A percentile compares a stretch with the other conserved stretches of the same genome.
Conservation (phyloP, 2,329 filamentous ascomycete genomes). For the Verticillium zaregamsianum region DNA sequence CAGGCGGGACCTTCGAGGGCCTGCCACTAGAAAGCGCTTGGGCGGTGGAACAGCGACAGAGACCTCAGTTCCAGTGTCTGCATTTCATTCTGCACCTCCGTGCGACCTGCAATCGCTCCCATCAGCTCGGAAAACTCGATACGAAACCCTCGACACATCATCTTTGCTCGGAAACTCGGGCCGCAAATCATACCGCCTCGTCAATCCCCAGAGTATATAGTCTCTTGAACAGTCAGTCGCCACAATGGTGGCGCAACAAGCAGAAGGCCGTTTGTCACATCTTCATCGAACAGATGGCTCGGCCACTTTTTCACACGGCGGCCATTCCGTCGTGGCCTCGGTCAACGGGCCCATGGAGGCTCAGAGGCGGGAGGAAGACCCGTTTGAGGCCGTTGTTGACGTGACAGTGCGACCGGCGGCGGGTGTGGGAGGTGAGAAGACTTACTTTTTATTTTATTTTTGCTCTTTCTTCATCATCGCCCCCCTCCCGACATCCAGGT, state of each 20-base stretch:
- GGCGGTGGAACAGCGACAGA: background rate
- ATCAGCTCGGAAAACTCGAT: background rate
- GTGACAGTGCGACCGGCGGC: constrained; percentile 83
- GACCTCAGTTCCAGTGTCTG: background rate
- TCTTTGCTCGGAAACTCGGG: background rate
- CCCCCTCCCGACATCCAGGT: too few relatives aligned
- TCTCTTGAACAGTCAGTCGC: background rate
- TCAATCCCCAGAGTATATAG: background rate
- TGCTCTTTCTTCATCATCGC: too few relatives aligned
- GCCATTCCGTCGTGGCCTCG: constrained; percentile 77
- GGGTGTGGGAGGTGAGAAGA: constrained; percentile 68
- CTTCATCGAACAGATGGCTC: constrained; percentile 76
- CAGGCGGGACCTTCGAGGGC: background rate
- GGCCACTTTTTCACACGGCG: constrained; percentile 68
- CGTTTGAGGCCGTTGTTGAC: constrained; percentile 87
- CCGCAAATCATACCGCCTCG: background rate
- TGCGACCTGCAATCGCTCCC: background rate
- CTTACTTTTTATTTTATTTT: too few relatives aligned
- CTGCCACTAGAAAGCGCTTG: background rate
- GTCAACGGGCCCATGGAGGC: constrained; percentile 95
- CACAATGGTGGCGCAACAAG: background rate
- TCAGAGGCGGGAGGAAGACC: constrained; percentile 80
- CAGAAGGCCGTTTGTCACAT: constrained; percentile 35
- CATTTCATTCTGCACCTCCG: background rate
- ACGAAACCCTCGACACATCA: background rate